Conservation (phyloP, 768 basidiomycete species). For the Lactarius evosmus region DNA sequence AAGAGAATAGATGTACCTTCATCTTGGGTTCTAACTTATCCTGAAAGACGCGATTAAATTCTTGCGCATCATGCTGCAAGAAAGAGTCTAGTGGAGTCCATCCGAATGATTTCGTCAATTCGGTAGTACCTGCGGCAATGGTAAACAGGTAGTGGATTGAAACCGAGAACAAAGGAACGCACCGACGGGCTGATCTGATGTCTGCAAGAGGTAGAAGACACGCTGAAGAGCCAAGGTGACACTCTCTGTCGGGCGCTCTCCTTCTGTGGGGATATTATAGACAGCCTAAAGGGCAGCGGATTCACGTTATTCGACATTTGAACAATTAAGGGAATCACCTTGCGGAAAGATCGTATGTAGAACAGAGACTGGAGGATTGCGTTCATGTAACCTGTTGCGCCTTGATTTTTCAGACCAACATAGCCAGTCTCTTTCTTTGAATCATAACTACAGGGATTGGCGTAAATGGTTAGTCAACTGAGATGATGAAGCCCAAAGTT, state of each 20-base stretch:
- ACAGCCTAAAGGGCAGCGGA: conserved; percentile 63
- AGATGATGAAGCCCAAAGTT: background rate
- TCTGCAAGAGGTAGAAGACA: conserved; percentile 97
- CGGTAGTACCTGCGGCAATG: conserved; percentile 73
- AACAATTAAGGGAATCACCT: conserved; percentile 49
- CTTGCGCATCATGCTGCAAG: conserved; percentile 98
- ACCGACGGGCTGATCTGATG: conserved; percentile 96
- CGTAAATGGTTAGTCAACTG: conserved; percentile 28
- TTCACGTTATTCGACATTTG: conserved; percentile 2
- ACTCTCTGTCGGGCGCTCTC: conserved; percentile 90
- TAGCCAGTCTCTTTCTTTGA: conserved; percentile 99
- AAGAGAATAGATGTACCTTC: conserved; percentile 61
- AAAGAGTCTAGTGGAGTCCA: conserved; percentile 99
- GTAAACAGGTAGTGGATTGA: background rate
- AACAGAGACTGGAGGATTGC: conserved; percentile 94
- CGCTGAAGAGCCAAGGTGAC: conserved; percentile 93
- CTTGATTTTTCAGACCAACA: conserved; percentile 98
- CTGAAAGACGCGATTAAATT: conserved; percentile 95
- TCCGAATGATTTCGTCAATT: conserved; percentile 97
- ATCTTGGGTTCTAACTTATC: conserved; percentile 99
- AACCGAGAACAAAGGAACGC: conserved; percentile 34
- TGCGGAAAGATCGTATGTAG: conserved; percentile 93
- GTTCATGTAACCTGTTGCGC: conserved; percentile 99
- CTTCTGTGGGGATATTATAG: conserved; percentile 98
- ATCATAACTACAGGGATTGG: conserved; percentile 71